Percentiles rank a stretch among this genome's conserved stretches.
Evolutionary conservation across 208 protist genomes (phyloP).

Genomic region (Herpetomonas samuelpessoai): DNA sequence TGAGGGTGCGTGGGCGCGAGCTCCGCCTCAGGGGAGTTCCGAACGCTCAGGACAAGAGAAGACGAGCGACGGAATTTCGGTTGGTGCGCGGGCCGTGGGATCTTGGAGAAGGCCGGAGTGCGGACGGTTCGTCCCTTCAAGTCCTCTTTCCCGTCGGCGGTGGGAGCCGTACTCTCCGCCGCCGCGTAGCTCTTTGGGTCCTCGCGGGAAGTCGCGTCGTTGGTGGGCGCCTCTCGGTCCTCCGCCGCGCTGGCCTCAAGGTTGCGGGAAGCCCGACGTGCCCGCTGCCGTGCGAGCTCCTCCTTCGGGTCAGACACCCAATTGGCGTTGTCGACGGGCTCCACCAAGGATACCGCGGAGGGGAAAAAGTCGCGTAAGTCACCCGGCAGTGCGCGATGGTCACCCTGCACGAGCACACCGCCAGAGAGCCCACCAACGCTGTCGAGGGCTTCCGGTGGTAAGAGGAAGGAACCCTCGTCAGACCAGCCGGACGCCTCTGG

Average conservation of each 20-base stretch:
- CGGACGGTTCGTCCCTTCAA: neutral
- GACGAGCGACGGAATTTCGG: slow-evolving; percentile 1
- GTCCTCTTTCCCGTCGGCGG: neutral
- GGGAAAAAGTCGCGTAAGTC: neutral
- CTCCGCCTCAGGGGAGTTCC: neutral
- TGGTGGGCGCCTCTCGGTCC: neutral
- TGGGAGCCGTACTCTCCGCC: neutral
- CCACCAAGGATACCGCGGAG: slow-evolving; percentile 5
- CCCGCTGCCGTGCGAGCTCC: neutral
- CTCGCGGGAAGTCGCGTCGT: too few species aligned
- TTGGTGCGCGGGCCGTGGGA: slow-evolving; percentile 6
- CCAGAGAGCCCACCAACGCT: neutral
- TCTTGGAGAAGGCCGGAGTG: neutral
- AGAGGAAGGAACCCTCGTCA: neutral
- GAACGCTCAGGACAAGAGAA: slow-evolving; percentile 12
- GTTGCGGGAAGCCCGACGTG: neutral
- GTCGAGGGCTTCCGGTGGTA: too few species aligned
- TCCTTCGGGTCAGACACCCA: slow-evolving; percentile 2
- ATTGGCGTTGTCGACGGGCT: slow-evolving; percentile 9
- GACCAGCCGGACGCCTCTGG: neutral
- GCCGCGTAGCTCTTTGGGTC: too few species aligned
- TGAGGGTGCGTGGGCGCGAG: neutral
- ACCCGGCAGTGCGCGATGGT: too few species aligned
- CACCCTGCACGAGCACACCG: neutral
- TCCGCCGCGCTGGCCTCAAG: neutral